Base-by-base conservation (phyloP, 1,284 basidiomycete genomes). In the Ceratobasidium sp. region DNA sequence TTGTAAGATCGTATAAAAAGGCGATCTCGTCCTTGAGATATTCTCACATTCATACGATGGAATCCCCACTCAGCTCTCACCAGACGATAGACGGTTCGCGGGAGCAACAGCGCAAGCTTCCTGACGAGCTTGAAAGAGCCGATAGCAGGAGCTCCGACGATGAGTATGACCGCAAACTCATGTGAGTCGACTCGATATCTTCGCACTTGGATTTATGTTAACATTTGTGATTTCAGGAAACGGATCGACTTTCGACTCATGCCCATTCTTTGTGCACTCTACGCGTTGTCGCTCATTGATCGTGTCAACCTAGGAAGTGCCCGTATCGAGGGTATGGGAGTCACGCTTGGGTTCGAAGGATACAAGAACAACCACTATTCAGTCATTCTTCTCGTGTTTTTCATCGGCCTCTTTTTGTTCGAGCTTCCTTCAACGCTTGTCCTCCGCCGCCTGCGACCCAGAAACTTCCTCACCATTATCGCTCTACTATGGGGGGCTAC, bases 381-480 rank as follows among this genome's bases (percentile, higher is more conserved):
- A 23, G 78, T 82, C 72, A 77, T 78, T 52, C 77, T 79, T 0
- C 71, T 81, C 21, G 73, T 80, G 16, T 81, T 82, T 76, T 82
- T 81, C 75, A 74, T 80, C 28, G 79, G 80, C n/a, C 80, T 71
- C 57, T 66, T 75, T 49, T 49, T 75, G 49, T 67, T 73, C 41
- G 72, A 78, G 73, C 57, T 79, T 4, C 80, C 79, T 9, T 77
- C 80, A 52, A 81, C 80, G 74, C 75, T 82, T 13, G 59, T 80
- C 38, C 64, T 81, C 13, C 78, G 82, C 26, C 81, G 80, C 69
- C 76, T 83, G 55, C 82, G 82, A 21, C 77, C 80, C 4, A 78
- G 80, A 41, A 78, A 76, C 70, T 81, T 81, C 75, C 77, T 82
- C 1, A 74, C 67, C 2, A 28, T 59, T 5, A 75, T 72, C 38